Percentiles rank a stretch among this genome's conserved stretches.
These are phyloP conservation scores for Nicotiana noctiflora DNA, from an alignment of 257 asterid species.

Conservation along the genomic window DNA sequence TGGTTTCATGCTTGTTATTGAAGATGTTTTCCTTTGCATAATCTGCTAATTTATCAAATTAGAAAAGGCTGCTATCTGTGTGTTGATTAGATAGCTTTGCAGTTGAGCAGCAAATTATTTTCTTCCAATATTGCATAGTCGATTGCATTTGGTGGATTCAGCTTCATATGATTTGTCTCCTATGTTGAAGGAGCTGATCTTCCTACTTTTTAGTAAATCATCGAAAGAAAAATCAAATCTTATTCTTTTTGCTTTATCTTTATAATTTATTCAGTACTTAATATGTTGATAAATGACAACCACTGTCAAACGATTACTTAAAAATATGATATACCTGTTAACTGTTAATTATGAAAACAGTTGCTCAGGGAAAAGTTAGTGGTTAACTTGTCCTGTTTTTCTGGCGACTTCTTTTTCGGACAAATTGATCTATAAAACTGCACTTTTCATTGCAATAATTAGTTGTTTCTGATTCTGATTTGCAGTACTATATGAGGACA, in stretches of 20 bases:
- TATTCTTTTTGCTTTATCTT: not conserved
- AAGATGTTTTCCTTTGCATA: not conserved
- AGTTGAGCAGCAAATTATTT: not conserved
- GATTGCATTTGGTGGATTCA: not conserved
- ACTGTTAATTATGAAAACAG: not conserved
- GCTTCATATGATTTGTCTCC: not conserved
- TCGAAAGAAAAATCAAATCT: not conserved
- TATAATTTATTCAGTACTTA: not conserved
- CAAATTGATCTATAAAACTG: not conserved
- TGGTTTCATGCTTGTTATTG: not conserved
- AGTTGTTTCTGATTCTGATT: conserved; percentile 12
- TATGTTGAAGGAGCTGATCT: not conserved
- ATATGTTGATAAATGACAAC: not conserved
- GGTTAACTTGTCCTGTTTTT: conserved; percentile 1
- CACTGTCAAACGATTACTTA: not conserved
- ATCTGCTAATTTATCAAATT: not conserved
- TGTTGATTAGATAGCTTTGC: not conserved
- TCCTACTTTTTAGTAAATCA: not conserved
- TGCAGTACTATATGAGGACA: conserved; percentile 85
- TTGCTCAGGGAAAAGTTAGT: not conserved
- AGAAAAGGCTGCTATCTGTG: not conserved
- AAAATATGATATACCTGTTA: not conserved
- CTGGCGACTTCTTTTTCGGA: not conserved
- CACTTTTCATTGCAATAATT: conserved; percentile 2
- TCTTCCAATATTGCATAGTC: not conserved